Conservation (phyloP, 1,139 yeast species). For the Maudiozyma humilis region DNA sequence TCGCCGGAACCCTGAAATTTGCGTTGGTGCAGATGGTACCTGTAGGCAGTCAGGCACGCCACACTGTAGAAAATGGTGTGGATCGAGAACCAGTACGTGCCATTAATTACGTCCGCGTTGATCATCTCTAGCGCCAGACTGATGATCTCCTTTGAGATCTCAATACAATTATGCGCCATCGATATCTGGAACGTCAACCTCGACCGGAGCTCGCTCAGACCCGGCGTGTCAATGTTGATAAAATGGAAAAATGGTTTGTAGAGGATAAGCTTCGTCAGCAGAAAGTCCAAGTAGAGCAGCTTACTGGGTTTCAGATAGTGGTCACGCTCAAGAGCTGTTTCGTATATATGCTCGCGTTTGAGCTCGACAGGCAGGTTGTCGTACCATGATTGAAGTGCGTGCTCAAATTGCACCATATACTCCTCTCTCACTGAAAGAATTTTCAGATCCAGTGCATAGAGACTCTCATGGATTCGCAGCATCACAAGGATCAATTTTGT, state of each 20-base stretch:
- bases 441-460: constrained; percentile 30
- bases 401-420: constrained; percentile 11
- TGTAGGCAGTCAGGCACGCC: constrained; percentile 71
- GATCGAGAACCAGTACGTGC: constrained; percentile 85
- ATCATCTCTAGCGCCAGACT: constrained; percentile 71
- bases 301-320: constrained; percentile 53
- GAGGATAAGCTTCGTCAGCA: constrained; percentile 60
- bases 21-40: constrained; percentile 34
- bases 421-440: constrained; percentile 40
- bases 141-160: constrained; percentile 72
- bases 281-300: constrained; percentile 54
- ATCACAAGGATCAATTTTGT: constrained; percentile 58
- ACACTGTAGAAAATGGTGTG: constrained; percentile 82
- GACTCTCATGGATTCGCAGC: constrained; percentile 42
- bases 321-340: constrained; percentile 33
- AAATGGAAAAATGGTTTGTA: constrained; percentile 69
- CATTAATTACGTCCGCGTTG: constrained; percentile 57
- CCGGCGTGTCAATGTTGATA: constrained; percentile 12
- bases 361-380: constrained; percentile 59
- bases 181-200: constrained; percentile 38
- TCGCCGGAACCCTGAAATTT: too few species aligned
- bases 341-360: constrained; percentile 36
- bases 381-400: constrained; percentile 63
- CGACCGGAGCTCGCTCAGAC: background rate
- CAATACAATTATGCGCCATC: constrained; percentile 67